Base-by-base conservation (phyloP, 202 grass and related monocot species). In the Carex sylvatica region DNA sequence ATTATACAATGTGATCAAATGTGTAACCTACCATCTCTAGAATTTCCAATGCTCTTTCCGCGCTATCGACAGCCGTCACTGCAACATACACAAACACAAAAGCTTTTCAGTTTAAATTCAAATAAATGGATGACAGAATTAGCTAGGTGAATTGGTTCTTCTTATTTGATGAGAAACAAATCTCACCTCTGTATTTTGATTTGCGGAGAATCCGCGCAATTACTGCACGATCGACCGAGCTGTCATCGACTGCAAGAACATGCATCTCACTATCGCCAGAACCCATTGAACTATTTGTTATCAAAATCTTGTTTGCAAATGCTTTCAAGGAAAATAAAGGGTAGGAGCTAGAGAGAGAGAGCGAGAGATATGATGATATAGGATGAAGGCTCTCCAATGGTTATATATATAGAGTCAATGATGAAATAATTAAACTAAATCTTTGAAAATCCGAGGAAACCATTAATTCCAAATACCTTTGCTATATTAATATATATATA, bases 61-160 rank as follows among this genome's bases (percentile, higher is more conserved):
- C 91, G 6, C 94, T 97, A 47, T 94, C 90, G 36, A 97, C 94
- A 10, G 88, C 83, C 12, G 91, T 97, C 24, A 97, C 94, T 97
- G 91, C 74, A 62, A 73, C 40, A 24, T 24, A 40, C 26, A 0
- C 19, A 70, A 52, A 52, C 11, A 44, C 47, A 83, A 62, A 42
- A 79, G 11, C 19, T 6, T 9, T 22, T 64, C 3, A 44, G 18
- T 65, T 81, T 36, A 65, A 33, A 62, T 56, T 42, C 61, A 35
- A 65, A 79, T 51, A 22, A 51, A 40, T 65, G 28, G 35, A 24
- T 14, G 15, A 68, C 33, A 68, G 0, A 19, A 40, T 40, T n/a
- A 35, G 4, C 4, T 35, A 35, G 33, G 30, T 67, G 30, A 70
- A 46, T 9, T 80, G 9, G 6, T 55, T 66, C 44, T 31, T 16